Conservation (phyloP, 2,329 filamentous ascomycete species). For the Aspergillus thermomutatus region DNA sequence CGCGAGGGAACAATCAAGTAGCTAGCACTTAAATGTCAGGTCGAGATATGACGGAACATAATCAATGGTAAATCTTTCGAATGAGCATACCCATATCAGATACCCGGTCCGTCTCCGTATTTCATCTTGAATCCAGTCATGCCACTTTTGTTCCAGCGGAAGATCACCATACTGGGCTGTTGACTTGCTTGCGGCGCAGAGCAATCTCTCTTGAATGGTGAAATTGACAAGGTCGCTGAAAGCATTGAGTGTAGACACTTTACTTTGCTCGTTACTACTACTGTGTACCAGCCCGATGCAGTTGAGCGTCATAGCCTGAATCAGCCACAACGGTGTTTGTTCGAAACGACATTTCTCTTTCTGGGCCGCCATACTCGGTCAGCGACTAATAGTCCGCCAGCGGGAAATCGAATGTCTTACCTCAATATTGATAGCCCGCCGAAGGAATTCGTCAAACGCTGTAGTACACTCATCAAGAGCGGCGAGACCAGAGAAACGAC, state of each 20-base stretch:
- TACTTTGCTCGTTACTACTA: constrained; percentile 20
- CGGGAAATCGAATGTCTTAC: constrained; percentile 17
- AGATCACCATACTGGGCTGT: constrained; percentile 1
- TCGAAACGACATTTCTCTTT: constrained; percentile 22
- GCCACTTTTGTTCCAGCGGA: constrained; percentile 27
- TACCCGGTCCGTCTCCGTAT: constrained; percentile 39
- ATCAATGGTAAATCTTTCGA: background rate
- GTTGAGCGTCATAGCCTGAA: constrained; percentile 31
- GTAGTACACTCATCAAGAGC: constrained; percentile 27
- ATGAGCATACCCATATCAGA: constrained; percentile 40
- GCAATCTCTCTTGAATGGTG: constrained; percentile 20
- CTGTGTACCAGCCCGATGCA: constrained; percentile 32
- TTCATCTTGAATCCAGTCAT: constrained; percentile 38
- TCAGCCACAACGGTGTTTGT: constrained; percentile 22
- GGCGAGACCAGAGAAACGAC: constrained; percentile 29
- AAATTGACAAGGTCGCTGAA: constrained; percentile 30
- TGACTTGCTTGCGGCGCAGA: constrained; percentile 13
- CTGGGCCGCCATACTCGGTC: constrained; percentile 13
- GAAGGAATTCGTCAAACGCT: constrained; percentile 42
- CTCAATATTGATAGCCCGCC: constrained; percentile 35
- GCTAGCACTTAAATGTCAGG: constrained; percentile 22
- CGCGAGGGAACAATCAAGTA: constrained; percentile 41
- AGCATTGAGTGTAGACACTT: constrained; percentile 19
- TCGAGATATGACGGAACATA: background rate
- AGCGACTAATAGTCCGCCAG: background rate